Base-by-base conservation (phyloP, 495 filamentous ascomycete genomes). In the Penicillium pulvis region DNA sequence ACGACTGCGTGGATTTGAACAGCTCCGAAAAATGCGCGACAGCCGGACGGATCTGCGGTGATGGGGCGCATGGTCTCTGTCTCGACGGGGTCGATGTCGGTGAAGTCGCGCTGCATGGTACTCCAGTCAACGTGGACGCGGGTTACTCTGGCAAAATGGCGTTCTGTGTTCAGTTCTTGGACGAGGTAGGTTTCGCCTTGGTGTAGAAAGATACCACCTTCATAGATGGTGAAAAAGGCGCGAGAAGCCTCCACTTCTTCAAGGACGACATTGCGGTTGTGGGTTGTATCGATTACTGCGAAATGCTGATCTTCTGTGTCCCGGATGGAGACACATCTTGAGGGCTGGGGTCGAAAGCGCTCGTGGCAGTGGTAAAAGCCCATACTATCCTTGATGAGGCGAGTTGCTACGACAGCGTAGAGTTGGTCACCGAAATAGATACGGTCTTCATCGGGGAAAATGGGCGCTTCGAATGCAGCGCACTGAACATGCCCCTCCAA, bases 161-260 rank as follows among this genome's bases (percentile, higher is more conserved):
- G 81, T 35, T 93, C 89, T 16, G 87, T 86, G 66, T 86, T 88
- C 68, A 98, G 90, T 64, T 97, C 91, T 63, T 90, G 88, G 53
- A 99, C 89, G 2, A 99, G 83, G 70, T 96, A 99, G 2, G 87
- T 94, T 56, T 85, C 83, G 53, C 94, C 94, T 78, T 97, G 93
- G 71, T 98, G 95, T 6, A 98, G 83, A 81, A 96, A 99, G 60
- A 99, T 97, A 55, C 90, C 94, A 28, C 95, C 94, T 78, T 98
- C 93, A 69, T 98, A 98, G 62, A 98, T 85, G 42, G 92, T 95
- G 75, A 98, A 97, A 73, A 92, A 92, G 2, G 95, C 94, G 17
- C 95, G 87, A 6, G 91, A 94, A 16, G 92, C 91, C 70, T 98
- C 94, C n/a, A 98, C 83, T 71, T 96, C 91, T 79, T 99, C 94